Evolutionary conservation across 495 filamentous ascomycete species (phyloP).

Genomic region (Aspergillus funiculosus): DNA sequence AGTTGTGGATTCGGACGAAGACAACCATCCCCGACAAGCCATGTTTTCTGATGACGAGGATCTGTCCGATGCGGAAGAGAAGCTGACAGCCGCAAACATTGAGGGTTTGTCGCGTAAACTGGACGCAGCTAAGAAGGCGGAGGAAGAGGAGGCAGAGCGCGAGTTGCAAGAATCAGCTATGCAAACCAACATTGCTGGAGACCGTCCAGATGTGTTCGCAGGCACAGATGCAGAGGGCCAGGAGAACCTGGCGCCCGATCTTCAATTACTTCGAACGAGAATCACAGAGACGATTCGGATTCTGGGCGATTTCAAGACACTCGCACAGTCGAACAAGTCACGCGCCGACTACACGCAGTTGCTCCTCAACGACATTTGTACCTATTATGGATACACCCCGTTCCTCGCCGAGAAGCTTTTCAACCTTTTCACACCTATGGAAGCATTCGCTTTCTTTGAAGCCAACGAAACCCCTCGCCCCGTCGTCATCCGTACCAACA

Average conservation of each 20-base stretch:
- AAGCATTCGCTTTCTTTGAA: slow-evolving; percentile 98
- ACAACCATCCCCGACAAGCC: slow-evolving; percentile 48
- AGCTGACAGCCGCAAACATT: slow-evolving; percentile 92
- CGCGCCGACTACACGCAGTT: slow-evolving; percentile 82
- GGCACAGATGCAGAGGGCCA: slow-evolving; percentile 47
- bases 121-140: slow-evolving; percentile 62
- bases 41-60: slow-evolving; percentile 97
- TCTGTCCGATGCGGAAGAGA: slow-evolving; percentile 81
- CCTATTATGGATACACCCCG: slow-evolving; percentile 83
- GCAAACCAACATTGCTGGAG: slow-evolving; percentile 92
- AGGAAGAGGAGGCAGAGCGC: slow-evolving; percentile 59
- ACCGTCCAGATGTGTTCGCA: slow-evolving; percentile 66
- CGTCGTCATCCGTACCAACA: slow-evolving; percentile 88
- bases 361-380: slow-evolving; percentile 85
- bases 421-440: slow-evolving; percentile 84
- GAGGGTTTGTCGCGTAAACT: slow-evolving; percentile 79
- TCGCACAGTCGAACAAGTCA: slow-evolving; percentile 70
- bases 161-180: slow-evolving; percentile 77
- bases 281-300: slow-evolving; percentile 93
- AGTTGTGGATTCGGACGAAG: slow-evolving; percentile 70
- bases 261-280: slow-evolving; percentile 81
- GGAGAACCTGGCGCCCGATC: slow-evolving; percentile 70
- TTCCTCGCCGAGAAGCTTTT: slow-evolving; percentile 83
- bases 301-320: slow-evolving; percentile 75
- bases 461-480: slow-evolving; percentile 92